Evolutionary conservation across 768 basidiomycete genomes (phyloP).

Genomic region (Tylopilus sp.): DNA sequence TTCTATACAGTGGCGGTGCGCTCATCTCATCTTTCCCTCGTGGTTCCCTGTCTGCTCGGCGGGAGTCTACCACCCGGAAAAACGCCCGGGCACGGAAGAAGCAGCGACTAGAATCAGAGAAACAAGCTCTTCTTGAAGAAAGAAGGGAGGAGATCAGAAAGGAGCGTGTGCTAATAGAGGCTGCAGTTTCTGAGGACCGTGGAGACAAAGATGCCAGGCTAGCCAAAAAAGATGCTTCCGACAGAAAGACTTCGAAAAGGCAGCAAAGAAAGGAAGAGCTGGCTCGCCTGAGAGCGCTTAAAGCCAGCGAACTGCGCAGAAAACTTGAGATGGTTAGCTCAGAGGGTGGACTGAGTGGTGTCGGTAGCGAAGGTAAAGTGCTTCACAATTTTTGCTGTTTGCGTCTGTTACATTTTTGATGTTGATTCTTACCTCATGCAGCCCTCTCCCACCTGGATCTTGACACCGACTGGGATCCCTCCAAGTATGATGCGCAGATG

Average conservation of each 20-base stretch:
- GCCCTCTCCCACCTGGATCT: slow-evolving; percentile 73
- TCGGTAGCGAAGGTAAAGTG: slow-evolving; percentile 26
- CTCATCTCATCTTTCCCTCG: slow-evolving; percentile 77
- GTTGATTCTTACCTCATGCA: slow-evolving; percentile 17
- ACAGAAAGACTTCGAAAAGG: slow-evolving; percentile 29
- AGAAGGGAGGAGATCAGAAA: slow-evolving; percentile 74
- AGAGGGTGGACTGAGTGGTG: slow-evolving; percentile 56
- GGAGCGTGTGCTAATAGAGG: slow-evolving; percentile 60
- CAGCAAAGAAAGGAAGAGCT: slow-evolving; percentile 63
- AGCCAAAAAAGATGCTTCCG: slow-evolving; percentile 61
- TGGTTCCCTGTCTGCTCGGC: slow-evolving; percentile 59
- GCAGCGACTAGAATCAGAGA: slow-evolving; percentile 61
- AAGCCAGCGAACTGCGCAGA: slow-evolving; percentile 74
- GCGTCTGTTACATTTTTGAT: neutral
- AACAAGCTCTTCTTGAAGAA: slow-evolving; percentile 73
- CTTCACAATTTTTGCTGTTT: neutral
- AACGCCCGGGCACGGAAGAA: slow-evolving; percentile 78
- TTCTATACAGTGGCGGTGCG: slow-evolving; percentile 52
- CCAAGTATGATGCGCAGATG: slow-evolving; percentile 82
- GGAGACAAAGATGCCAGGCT: slow-evolving; percentile 48
- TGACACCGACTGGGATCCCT: slow-evolving; percentile 92
- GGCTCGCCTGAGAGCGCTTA: slow-evolving; percentile 75
- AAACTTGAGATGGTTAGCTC: slow-evolving; percentile 71
- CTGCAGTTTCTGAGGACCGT: slow-evolving; percentile 68
- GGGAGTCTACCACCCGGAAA: slow-evolving; percentile 76